These are phyloP conservation scores for Gnaphalium uliginosum DNA, from an alignment of 129 eudicot genomes.

Conservation along the genomic window DNA sequence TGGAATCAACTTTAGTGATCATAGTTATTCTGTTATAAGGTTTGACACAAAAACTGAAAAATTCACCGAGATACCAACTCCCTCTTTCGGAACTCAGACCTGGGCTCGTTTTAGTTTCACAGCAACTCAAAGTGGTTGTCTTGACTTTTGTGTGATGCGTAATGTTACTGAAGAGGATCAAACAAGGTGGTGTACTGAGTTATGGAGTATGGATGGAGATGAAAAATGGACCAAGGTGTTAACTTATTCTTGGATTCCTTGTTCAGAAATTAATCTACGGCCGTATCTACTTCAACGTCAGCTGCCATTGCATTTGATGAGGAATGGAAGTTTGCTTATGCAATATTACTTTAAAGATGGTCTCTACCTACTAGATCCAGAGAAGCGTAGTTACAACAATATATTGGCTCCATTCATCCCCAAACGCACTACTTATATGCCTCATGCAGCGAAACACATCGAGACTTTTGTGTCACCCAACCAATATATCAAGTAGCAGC, in stretches of 20 bases:
- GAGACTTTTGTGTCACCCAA: slow-evolving; percentile 14
- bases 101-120: not conserved
- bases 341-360: not conserved
- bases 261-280: too few species aligned
- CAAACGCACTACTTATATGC: too few species aligned
- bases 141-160: not conserved
- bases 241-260: not conserved
- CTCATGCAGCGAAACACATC: not conserved
- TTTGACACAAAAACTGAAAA: not conserved
- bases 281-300: too few species aligned
- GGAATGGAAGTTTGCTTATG: slow-evolving; percentile 7
- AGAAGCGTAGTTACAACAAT: not conserved
- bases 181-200: not conserved
- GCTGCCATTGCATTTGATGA: not conserved
- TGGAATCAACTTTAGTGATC: not conserved
- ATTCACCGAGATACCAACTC: not conserved
- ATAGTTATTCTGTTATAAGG: not conserved
- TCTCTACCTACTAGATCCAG: not conserved
- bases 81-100: not conserved
- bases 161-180: not conserved
- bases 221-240: not conserved
- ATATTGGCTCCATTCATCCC: too few species aligned
- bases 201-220: not conserved
- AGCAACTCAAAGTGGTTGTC: not conserved
- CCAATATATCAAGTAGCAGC: slow-evolving; percentile 1